A percentile compares a stretch with the other conserved stretches of the same genome.
phyloP scores from a whole-genome alignment of 768 basidiomycete species.

The Mycena maculata region DNA sequence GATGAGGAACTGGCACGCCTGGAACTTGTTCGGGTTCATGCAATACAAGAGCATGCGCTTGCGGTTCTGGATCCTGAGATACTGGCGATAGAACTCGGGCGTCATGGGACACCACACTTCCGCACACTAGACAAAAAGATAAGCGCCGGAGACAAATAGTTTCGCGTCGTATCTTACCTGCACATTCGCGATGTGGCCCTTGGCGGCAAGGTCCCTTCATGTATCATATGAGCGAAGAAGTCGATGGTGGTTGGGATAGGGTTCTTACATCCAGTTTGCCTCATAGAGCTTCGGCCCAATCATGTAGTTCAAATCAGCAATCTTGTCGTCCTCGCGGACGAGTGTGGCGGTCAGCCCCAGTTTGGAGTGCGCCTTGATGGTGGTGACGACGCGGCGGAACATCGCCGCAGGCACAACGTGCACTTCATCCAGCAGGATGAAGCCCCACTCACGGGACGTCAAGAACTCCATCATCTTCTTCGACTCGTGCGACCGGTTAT shows the following conservation, averaged over 20 bases:
- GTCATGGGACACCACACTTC: constrained; percentile 99
- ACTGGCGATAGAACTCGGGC: constrained; percentile 98
- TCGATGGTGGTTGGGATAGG: constrained; percentile 7
- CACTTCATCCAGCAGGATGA: constrained; percentile 96
- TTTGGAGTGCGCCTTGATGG: constrained; percentile 99
- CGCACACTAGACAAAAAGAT: constrained; percentile 76
- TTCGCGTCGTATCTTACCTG: constrained; percentile 69
- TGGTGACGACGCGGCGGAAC: constrained; percentile 97
- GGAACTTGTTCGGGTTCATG: constrained; percentile 99
- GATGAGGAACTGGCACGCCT: constrained; percentile 98
- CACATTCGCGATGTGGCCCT: constrained; percentile 99
- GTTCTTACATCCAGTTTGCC: constrained; percentile 99
- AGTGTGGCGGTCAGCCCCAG: constrained; percentile 97
- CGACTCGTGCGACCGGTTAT: constrained; percentile 98
- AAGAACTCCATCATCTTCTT: constrained; percentile 99
- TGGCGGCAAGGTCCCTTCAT: constrained; percentile 89
- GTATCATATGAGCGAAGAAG: constrained; percentile 28
- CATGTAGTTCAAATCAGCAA: constrained; percentile 98
- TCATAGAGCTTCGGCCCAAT: constrained; percentile 99
- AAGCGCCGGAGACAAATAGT: neutral
- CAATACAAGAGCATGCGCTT: constrained; percentile 97
- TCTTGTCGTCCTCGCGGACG: constrained; percentile 99
- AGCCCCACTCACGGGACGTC: constrained; percentile 98
- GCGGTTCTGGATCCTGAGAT: constrained; percentile 90
- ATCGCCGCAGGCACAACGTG: constrained; percentile 99